These are phyloP conservation scores for Suillus subaureus DNA, from an alignment of 768 basidiomycete genomes.

Conservation along the genomic window DNA sequence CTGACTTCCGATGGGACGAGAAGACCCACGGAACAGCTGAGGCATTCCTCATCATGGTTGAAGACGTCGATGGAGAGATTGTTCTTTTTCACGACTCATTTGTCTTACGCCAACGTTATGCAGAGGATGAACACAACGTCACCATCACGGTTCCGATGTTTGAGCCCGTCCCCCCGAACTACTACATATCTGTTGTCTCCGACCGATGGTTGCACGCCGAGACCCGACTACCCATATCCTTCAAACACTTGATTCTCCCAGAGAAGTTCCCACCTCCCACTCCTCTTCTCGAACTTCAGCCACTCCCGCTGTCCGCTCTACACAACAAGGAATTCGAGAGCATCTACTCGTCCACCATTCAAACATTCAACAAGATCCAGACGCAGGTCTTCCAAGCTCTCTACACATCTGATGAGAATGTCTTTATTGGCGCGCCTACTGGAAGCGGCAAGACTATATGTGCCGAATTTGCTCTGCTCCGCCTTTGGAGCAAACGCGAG, in stretches of 20 bases:
- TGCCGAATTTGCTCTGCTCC: conserved; percentile 92
- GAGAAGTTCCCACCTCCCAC: conserved; percentile 96
- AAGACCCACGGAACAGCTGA: conserved; percentile 89
- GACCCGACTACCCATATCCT: conserved; percentile 92
- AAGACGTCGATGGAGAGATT: conserved; percentile 96
- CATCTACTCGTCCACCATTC: conserved; percentile 79
- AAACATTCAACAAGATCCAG: conserved; percentile 97
- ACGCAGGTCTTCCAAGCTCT: conserved; percentile 99
- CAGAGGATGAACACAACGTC: conserved; percentile 91
- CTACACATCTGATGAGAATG: conserved; percentile 95
- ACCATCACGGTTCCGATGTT: conserved; percentile 96
- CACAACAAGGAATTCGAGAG: conserved; percentile 93
- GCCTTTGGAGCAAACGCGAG: conserved; percentile 91
- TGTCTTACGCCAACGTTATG: conserved; percentile 88
- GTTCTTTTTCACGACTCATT: conserved; percentile 95
- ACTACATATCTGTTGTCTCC: conserved; percentile 93
- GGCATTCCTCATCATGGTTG: conserved; percentile 91
- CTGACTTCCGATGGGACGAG: conserved; percentile 99
- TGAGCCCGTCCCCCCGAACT: conserved; percentile 97
- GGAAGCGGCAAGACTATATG: conserved; percentile 98
- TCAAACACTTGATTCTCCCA: conserved; percentile 97
- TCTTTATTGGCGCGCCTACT: conserved; percentile 95
- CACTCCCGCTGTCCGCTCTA: conserved; percentile 85
- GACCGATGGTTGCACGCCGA: conserved; percentile 97
- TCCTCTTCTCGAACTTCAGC: conserved; percentile 88